Base-by-base conservation (phyloP, 129 eudicot species). In the Rutidosis leptorrhynchoides region DNA sequence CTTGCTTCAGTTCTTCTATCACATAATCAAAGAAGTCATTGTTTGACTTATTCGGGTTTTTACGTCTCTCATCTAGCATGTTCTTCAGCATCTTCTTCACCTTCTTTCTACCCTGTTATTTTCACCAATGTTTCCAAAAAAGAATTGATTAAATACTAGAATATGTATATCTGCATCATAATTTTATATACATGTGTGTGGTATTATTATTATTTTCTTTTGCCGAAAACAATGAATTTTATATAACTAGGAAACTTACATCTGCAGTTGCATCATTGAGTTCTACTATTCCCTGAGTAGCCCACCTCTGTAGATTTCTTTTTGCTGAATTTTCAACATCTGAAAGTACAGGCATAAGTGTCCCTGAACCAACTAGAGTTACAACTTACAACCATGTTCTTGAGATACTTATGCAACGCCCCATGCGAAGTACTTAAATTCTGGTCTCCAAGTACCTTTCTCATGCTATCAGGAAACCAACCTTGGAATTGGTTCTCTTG, bases 401-500 rank as follows among this genome's bases (percentile, higher is more conserved):
- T 91, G 43, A 91, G 88, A 84, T 84, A 87, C 81, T 87, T 91
- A 75, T 83, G 85, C 83, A 87, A 55, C 78, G 75, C 74, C 21
- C 97, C 97, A 70, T 85, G 96, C 78, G 87, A 75, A 8, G 86
- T 68, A 37, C 94, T 83, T 27, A 87, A 77, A 54, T 91, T 91
- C 51, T 85, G 87, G 65, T 66, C 69, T 42, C 97, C 97, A 19
- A 91, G 78, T 37, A 91, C 73, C 74, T 74, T 87, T 2, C 83
- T 84, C 63, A 83, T 66, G 61, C 88, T 84, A 4, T 80, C 85
- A 23, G 95, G 97, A 67, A 87, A 90, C 95, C 97, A 90, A 74
- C 87, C 83, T 62, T 87, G 78, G 40, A 57, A 56, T 48, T 83
- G 72, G 20, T 87, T 95, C 77, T 90, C 95, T 77, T 83, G 87